Base-by-base conservation (phyloP, 805 yeast species). In the Phaffomyces opuntiae region DNA sequence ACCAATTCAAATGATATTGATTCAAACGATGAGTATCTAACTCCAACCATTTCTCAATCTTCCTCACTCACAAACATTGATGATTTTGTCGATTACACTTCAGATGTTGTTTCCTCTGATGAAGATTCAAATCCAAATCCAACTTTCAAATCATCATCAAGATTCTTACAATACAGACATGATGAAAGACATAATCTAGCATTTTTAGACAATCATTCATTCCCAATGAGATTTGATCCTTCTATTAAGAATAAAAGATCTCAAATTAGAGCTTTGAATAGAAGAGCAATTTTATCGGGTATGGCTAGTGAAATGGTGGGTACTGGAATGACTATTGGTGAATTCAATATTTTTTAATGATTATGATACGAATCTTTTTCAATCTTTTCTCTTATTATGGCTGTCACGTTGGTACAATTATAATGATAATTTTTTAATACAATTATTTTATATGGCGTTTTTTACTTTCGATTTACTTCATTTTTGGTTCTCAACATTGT, bases 231-330 rank as follows among this genome's bases (percentile, higher is more conserved):
- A 43, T 57, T 40, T 39, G 60, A 59, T 45, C 60, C 62, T 27
- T 39, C 44, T 7, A 14, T 40, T 19, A 49, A 39, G 31, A 37
- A 36, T 8, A 35, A 39, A 26, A 45, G 43, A 14, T 29, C 31
- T 9, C 25, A 36, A 19, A 31, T 58, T 14, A 55, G 59, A 43
- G 62, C 62, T 9, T 45, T 57, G 43, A 56, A 56, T 36, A 59
- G 59, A 57, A 55, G 63, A 48, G 62, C 63, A 6, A 55, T 59
- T 29, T 38, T 53, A 32, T 48, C 59, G 7, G 63, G 63, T 34
- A 54, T 42, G 47, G 62, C 62, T 7, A 51, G 56, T 39, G 61
- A 59, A 39, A 59, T 59, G 63, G 63, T 59, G 49, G 63, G 63
- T 38, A 56, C 59, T 37, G 63, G 61, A 41, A 47, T 59, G 41